These are phyloP conservation scores for Wallacemonas rigidus DNA, from an alignment of 208 protist genomes.

Conservation along the genomic window DNA sequence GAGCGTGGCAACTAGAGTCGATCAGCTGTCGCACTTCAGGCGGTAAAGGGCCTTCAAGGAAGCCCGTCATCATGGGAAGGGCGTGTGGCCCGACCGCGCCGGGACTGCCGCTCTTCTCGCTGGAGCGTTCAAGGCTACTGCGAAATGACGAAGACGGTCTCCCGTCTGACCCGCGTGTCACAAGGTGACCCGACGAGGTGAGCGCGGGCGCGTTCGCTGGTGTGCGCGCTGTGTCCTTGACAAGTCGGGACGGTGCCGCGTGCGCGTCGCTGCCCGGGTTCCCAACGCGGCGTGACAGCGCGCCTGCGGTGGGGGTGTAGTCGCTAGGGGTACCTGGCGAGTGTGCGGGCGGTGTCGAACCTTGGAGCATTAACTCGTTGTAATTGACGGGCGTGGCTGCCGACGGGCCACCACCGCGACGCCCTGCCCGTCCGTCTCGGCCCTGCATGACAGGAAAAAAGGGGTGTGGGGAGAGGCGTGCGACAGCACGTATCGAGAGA, in stretches of 20 bases:
- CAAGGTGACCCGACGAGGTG: background rate
- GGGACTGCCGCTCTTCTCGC: too few species aligned
- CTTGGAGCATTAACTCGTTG: conserved; percentile 36
- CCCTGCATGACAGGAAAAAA: conserved; percentile 5
- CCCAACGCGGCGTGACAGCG: background rate
- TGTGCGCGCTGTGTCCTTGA: background rate
- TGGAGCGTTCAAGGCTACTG: background rate
- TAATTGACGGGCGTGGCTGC: conserved; percentile 37
- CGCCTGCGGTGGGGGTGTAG: background rate
- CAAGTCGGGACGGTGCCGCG: too few species aligned
- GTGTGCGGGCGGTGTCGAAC: background rate
- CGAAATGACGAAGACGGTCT: background rate
- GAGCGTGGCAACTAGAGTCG: conserved; percentile 35
- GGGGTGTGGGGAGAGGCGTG: background rate
- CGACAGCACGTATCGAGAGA: too few species aligned
- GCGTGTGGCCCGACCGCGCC: background rate
- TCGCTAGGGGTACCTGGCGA: background rate
- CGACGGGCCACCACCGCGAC: background rate
- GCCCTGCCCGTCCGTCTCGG: background rate
- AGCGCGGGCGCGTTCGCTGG: too few species aligned
- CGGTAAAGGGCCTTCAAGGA: conserved; percentile 71
- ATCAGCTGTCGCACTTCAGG: conserved; percentile 77
- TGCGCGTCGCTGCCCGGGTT: too few species aligned
- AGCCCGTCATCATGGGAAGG: conserved; percentile 1
- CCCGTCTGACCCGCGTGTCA: background rate